Percentiles rank a stretch among this genome's conserved stretches.
Conservation (phyloP, 2,329 filamentous ascomycete genomes). For the Ascochyta rabiei region DNA sequence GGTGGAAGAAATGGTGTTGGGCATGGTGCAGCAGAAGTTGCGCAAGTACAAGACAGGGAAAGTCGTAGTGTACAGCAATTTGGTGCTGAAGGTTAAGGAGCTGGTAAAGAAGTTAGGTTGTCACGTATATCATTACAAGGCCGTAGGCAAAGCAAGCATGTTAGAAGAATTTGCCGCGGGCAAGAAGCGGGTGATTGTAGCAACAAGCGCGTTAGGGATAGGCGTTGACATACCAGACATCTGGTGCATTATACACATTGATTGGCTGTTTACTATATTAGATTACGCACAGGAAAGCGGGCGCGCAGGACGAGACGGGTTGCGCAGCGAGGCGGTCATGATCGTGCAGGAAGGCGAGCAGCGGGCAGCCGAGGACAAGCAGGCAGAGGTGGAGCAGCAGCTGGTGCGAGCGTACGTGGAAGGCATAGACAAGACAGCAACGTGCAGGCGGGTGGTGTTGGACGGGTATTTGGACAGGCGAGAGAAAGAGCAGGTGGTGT, state of each 20-base stretch:
- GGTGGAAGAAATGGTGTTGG: conserved; percentile 4
- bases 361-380: conserved; percentile 1
- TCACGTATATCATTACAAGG: conserved; percentile 9
- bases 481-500: conserved; percentile 7
- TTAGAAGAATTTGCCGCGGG: conserved; percentile 9
- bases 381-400: conserved; percentile 3
- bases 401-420: conserved; percentile 4
- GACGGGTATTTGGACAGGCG: conserved; percentile 14
- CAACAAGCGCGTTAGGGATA: conserved; percentile 20
- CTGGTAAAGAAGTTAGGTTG: conserved; percentile 16
- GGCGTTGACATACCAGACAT: conserved; percentile 11
- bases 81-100: conserved; percentile 4
- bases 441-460: conserved; percentile 11
- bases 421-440: conserved; percentile 1
- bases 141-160: conserved; percentile 15
- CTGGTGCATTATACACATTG: neutral
- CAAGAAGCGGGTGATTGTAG: conserved; percentile 15
- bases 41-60: conserved; percentile 4
- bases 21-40: conserved; percentile 5
- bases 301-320: neutral
- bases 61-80: conserved; percentile 13
- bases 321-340: neutral
- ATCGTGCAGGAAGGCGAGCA: neutral
- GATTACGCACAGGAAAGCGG: neutral
- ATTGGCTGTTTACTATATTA: neutral